These are phyloP conservation scores for Trapa bicornis DNA, from an alignment of 345 rosid genomes.

Conservation along the genomic window DNA sequence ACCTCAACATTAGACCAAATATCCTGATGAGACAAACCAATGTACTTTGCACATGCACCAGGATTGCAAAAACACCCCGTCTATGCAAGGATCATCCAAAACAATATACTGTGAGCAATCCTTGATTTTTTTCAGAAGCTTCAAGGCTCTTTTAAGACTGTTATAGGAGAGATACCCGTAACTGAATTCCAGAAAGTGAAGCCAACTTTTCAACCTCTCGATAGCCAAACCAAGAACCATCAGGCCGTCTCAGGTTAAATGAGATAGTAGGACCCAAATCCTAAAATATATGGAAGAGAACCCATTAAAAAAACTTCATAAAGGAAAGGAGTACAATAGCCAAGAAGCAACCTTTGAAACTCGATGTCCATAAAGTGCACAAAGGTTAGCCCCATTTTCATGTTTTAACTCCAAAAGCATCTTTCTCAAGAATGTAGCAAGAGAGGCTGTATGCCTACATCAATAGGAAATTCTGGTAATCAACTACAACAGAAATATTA, in stretches of 20 bases:
- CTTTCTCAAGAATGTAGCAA: conserved; percentile 53
- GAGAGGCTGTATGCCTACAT: conserved; percentile 62
- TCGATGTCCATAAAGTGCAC: conserved; percentile 48
- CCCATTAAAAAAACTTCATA: not conserved
- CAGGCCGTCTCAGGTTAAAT: conserved; percentile 81
- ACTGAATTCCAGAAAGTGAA: conserved; percentile 78
- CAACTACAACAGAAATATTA: not conserved
- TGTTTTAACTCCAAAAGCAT: conserved; percentile 51
- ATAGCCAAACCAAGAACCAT: conserved; percentile 92
- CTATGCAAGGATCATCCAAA: conserved; percentile 38
- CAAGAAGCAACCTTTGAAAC: conserved; percentile 31
- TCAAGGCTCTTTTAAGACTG: not conserved
- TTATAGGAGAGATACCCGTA: conserved; percentile 52
- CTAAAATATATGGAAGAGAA: conserved; percentile 16
- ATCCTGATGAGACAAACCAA: conserved; percentile 73
- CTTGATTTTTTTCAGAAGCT: not conserved
- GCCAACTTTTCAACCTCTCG: conserved; percentile 94
- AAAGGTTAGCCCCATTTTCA: conserved; percentile 46
- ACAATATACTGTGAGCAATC: conserved; percentile 12
- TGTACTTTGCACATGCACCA: conserved; percentile 95
- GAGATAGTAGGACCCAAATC: conserved; percentile 56
- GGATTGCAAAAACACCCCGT: conserved; percentile 99
- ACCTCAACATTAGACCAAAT: conserved; percentile 84
- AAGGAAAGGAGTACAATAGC: not conserved
- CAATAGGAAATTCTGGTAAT: not conserved